Evolutionary conservation across 1,139 yeast species (phyloP).

Genomic region (Geotrichum aggregatum): DNA sequence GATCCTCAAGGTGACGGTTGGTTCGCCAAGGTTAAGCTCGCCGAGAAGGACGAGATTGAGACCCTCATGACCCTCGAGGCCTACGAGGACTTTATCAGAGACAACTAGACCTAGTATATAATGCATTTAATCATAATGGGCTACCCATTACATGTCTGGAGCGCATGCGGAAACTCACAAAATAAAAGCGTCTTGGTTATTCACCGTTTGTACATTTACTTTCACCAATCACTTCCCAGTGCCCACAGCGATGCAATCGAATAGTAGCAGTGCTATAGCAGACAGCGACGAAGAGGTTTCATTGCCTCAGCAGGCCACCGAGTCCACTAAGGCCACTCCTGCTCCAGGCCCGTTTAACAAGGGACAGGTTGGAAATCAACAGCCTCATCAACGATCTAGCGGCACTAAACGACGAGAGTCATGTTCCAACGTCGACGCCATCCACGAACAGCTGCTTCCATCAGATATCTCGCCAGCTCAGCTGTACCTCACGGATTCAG

Average conservation of each 20-base stretch:
- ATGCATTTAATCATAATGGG: slow-evolving; percentile 2
- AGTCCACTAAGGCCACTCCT: slow-evolving; percentile 1
- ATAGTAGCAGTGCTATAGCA: not conserved
- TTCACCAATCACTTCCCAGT: not conserved
- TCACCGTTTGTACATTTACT: not conserved
- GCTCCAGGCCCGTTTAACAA: slow-evolving; percentile 21
- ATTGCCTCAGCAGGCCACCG: not conserved
- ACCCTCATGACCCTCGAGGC: slow-evolving; percentile 52
- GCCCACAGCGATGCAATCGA: not conserved
- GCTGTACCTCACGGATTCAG: slow-evolving; percentile 83
- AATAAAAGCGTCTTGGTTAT: not conserved
- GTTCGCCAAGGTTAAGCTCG: slow-evolving; percentile 72
- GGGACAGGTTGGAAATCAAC: slow-evolving; percentile 3
- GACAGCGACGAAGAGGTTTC: slow-evolving; percentile 10
- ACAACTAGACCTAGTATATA: slow-evolving; percentile 20
- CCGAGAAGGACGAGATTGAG: slow-evolving; percentile 42
- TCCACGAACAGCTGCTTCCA: slow-evolving; percentile 34
- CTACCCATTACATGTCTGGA: not conserved
- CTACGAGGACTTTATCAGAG: slow-evolving; percentile 59
- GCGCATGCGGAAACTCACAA: not conserved
- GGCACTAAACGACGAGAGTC: slow-evolving; percentile 20
- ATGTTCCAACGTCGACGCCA: slow-evolving; percentile 32
- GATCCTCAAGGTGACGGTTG: slow-evolving; percentile 95
- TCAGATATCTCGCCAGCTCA: slow-evolving; percentile 62
- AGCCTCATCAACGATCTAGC: not conserved